Evolutionary conservation across 139 green algal species (phyloP), one percentile per base, ranked within the genome.

Genomic region (Parachlorella kessleri): DNA sequence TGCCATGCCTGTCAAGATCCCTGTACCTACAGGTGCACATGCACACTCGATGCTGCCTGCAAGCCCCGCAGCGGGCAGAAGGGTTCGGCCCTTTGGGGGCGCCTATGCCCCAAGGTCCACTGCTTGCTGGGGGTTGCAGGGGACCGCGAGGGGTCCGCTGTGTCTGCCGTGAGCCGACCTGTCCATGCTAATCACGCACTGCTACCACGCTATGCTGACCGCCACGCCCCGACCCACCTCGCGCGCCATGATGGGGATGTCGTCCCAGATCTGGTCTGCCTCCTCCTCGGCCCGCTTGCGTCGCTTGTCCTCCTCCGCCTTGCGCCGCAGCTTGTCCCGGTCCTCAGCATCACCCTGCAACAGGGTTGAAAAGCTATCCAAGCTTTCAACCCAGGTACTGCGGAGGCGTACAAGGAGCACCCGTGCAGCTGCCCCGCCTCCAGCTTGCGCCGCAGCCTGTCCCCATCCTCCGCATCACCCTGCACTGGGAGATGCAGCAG

Each of bases 321-420:
- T 82, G 55, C 78, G 39, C 30, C 82, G 74, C 21, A 94, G 85
- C 75, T 92, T 92, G 2, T 69, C 36, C 6, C 90, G 76, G 76
- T 94, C 90, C 35, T 85, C 84, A 18, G 75, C 75, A 67, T 93
- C 90, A 40, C 89, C 90, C 85, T 91, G 53, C 66, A 63, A 6
- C 10, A 14, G 68, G 38, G 7, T 4, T n/a, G 14, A 59, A 59
- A 59, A 59, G 21, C 14, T 59, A 59, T 59, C 48, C 48, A 59
- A 18, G 14, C 48, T 18, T 59, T 59, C 48, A 59, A 59, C 48
- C 48, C n/a, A n/a, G n/a, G n/a, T n/a, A n/a, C n/a, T n/a, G n/a
- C n/a, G n/a, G n/a, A n/a, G n/a, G n/a, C n/a, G n/a, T n/a, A n/a
- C n/a, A n/a, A n/a, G n/a, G n/a, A n/a, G n/a, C n/a, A n/a, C n/a